Conservation (phyloP, 371 early-diverging fungal species). For the Rhizopus stolonifer region DNA sequence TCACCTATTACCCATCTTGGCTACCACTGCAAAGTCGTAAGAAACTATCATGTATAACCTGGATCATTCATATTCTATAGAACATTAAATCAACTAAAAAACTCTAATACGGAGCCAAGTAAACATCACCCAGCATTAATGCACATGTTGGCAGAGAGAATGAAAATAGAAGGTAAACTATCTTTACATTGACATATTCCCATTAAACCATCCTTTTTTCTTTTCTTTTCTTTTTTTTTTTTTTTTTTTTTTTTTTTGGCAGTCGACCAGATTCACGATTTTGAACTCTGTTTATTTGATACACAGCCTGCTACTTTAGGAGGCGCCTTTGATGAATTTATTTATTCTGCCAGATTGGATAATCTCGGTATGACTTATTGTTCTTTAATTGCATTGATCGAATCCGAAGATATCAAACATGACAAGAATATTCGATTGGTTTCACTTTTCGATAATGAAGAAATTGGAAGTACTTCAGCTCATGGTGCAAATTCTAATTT, state of each 20-base stretch:
- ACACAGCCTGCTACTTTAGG: slow-evolving; percentile 77
- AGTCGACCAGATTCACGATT: slow-evolving; percentile 81
- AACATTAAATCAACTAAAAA: slow-evolving; percentile 17
- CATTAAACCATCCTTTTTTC: no score
- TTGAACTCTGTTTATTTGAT: slow-evolving; percentile 91
- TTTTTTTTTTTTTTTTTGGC: background rate
- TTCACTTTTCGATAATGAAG: slow-evolving; percentile 95
- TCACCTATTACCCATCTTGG: slow-evolving; percentile 84
- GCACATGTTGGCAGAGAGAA: slow-evolving; percentile 66
- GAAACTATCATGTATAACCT: no score
- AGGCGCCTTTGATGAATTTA: slow-evolving; percentile 86
- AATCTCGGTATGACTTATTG: slow-evolving; percentile 92
- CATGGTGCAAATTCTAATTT: slow-evolving; percentile 91
- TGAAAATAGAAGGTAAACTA: slow-evolving; percentile 59
- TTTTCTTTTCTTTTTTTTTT: no score
- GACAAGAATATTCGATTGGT: slow-evolving; percentile 82
- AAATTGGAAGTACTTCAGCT: slow-evolving; percentile 89
- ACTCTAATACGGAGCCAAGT: slow-evolving; percentile 13
- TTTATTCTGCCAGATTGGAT: slow-evolving; percentile 89
- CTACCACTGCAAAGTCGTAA: slow-evolving; percentile 68
- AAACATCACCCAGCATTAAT: slow-evolving; percentile 79
- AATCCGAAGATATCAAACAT: slow-evolving; percentile 12
- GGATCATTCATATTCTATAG: no score
- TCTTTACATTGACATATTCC: no score
- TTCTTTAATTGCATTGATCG: slow-evolving; percentile 30